phyloP scores from a whole-genome alignment of 306 rosid genomes.

The Quercus aquifolioides region DNA sequence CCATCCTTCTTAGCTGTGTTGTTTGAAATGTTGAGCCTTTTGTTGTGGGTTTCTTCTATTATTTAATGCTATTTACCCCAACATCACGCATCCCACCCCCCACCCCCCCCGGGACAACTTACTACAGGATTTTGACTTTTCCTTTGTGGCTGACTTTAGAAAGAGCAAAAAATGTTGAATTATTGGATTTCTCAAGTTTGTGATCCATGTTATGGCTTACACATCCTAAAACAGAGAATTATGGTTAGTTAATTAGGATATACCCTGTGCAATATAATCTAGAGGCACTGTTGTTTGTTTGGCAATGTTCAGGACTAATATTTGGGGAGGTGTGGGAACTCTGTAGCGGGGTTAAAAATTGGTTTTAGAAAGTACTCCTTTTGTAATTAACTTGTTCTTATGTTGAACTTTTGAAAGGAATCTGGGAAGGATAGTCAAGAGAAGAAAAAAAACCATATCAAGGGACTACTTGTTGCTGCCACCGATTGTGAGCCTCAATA shows the following conservation, averaged over 20 bases:
- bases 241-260: background rate
- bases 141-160: background rate
- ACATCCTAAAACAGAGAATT: background rate
- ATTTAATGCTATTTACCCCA: background rate
- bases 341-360: background rate
- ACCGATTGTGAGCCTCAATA: constrained; percentile 90
- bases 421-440: constrained; percentile 95
- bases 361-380: background rate
- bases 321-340: background rate
- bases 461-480: constrained; percentile 90
- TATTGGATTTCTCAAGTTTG: background rate
- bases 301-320: background rate
- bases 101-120: no score
- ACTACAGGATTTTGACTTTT: no score
- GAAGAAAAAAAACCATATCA: constrained; percentile 82
- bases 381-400: background rate
- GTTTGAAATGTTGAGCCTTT: background rate
- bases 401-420: constrained; percentile 52
- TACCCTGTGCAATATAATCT: background rate
- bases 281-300: background rate
- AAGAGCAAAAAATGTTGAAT: background rate
- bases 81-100: background rate
- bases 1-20: background rate
- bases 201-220: background rate
- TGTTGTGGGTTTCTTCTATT: background rate